A percentile compares a stretch with the other conserved stretches of the same genome.
phyloP scores from a whole-genome alignment of 768 basidiomycete genomes.

The Lactarius tabidus region DNA sequence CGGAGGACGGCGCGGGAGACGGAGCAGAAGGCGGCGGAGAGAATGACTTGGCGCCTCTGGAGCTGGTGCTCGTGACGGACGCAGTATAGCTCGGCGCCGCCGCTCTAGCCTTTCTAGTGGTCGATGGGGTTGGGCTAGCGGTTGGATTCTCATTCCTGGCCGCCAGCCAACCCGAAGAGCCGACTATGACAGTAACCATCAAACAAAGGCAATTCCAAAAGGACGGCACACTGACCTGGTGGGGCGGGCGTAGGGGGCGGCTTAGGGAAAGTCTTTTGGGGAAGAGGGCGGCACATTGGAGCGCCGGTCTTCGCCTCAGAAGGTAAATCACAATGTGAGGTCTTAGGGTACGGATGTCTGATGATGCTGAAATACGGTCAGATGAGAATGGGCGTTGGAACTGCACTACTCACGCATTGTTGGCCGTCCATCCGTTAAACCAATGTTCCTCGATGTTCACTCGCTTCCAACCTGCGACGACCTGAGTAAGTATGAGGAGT shows the following conservation, averaged over 20 bases:
- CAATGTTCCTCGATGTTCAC: conserved; percentile 42
- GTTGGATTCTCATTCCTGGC: neutral
- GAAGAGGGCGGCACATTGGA: conserved; percentile 44
- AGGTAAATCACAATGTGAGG: conserved; percentile 39
- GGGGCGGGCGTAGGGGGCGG: conserved; percentile 31
- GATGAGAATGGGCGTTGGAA: too few species aligned
- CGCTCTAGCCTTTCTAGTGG: neutral
- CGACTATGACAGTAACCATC: conserved; percentile 9
- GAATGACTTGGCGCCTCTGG: neutral
- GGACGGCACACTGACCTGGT: conserved; percentile 31
- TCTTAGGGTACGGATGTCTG: conserved; percentile 39
- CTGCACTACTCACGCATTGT: conserved; percentile 30
- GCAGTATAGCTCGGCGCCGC: neutral
- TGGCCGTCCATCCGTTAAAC: conserved; percentile 36
- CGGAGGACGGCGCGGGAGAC: neutral
- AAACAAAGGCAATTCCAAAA: neutral
- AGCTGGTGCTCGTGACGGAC: neutral
- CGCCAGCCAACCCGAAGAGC: conserved; percentile 26
- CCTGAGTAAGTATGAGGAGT: neutral
- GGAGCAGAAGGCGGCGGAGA: neutral
- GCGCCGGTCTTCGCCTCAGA: conserved; percentile 37
- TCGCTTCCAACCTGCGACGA: conserved; percentile 43
- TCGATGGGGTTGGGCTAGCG: neutral
- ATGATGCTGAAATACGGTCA: conserved; percentile 29
- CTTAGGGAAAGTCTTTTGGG: conserved; percentile 31